Evolutionary conservation across 2,329 filamentous ascomycete species (phyloP), one percentile per base, ranked within the genome.

Genomic region (Coccinonectria pachysandricola): DNA sequence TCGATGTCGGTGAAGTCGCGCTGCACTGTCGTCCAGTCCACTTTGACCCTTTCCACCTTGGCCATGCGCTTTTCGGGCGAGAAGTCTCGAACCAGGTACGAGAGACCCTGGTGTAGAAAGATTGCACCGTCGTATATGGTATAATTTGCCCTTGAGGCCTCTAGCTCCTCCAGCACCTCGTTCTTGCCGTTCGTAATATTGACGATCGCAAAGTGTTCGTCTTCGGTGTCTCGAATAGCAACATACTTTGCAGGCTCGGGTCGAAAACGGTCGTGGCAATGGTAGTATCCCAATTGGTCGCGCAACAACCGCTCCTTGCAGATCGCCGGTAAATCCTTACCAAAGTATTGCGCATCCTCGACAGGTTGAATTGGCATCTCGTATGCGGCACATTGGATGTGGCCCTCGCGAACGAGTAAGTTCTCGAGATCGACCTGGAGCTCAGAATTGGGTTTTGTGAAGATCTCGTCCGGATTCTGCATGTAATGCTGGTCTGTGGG

Each of bases 101-200:
- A 88, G 37, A 76, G 75, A n/a, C 91, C 91, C 57, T 98, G 91
- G 45, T 98, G 91, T 5, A 98, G 65, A 58, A 93, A 98, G 36
- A 98, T 95, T 22, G 85, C 91, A 8, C 91, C 91, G 52, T 96
- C 88, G 53, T 98, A 98, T 33, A 98, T 71, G 2, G 86, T 94
- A 55, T 94, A 96, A 40, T 85, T 88, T 2, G 88, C 88, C n/a
- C 91, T 75, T 2, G 82, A 91, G 2, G 86, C 84, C 56, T 96
- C 91, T n/a, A 98, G 69, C 56, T 96, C 87, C 60, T 98, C 91
- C 2, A 98, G 68, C 0, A 98, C 81, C 1, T 77, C 62, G 48
- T 96, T 96, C 28, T 74, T 73, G 14, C 77, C 77, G 40, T 91
- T 73, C 0, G 84, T 91, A 9, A 79, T 79, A 57, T 98, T 85